Evolutionary conservation across 176 grass and related monocot species (phyloP).

Genomic region (Metroxylon sagu): DNA sequence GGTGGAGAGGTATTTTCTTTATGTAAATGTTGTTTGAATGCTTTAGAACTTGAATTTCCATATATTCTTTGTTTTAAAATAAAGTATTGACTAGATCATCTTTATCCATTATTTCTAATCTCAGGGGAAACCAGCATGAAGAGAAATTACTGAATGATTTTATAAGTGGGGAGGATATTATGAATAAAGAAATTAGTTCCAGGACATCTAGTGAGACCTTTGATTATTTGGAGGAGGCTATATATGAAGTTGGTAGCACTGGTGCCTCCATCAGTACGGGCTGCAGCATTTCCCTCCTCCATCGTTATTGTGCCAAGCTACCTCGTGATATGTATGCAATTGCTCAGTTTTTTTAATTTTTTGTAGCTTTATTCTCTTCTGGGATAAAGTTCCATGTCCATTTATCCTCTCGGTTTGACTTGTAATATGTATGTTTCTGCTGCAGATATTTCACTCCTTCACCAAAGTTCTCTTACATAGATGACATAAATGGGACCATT

Average conservation of each 20-base stretch:
- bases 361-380: not conserved
- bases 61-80: conserved; percentile 2
- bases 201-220: conserved; percentile 73
- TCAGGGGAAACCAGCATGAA: conserved; percentile 62
- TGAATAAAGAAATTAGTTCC: conserved; percentile 60
- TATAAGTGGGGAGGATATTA: conserved; percentile 60
- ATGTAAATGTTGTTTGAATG: not conserved
- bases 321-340: conserved; percentile 71
- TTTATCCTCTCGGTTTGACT: not conserved
- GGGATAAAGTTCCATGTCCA: too few species aligned
- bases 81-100: not conserved
- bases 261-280: conserved; percentile 87
- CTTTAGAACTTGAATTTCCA: conserved; percentile 12
- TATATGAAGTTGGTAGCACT: conserved; percentile 60
- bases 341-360: conserved; percentile 2
- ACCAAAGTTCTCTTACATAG: conserved; percentile 54
- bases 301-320: conserved; percentile 79
- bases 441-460: conserved; percentile 77
- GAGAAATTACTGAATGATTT: conserved; percentile 70
- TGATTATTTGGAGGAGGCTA: conserved; percentile 56
- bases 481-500: conserved; percentile 52
- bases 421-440: conserved; percentile 17
- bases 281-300: conserved; percentile 74
- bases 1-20: conserved; percentile 55
- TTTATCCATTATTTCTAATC: conserved; percentile 7